Base-by-base conservation (phyloP, 257 asterid species). In the Euphrasia confusa region DNA sequence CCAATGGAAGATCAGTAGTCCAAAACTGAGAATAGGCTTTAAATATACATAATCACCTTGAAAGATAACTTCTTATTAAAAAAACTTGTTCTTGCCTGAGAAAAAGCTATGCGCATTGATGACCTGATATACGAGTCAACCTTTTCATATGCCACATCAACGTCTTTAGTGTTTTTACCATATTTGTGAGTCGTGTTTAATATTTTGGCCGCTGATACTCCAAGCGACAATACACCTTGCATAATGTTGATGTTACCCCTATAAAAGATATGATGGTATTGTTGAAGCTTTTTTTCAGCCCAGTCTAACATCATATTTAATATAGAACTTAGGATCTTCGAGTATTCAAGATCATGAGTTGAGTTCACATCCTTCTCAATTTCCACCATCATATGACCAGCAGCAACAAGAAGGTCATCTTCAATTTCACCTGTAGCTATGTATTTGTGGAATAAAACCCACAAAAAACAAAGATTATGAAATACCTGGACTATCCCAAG, bases 101-200 rank as follows among this genome's bases (percentile, higher is more conserved):
- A 67, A 72, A 78, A 91, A 66, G 88, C 79, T 65, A 55, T 74
- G 70, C 72, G 68, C 72, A 84, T 42, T 10, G 98, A 88, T 50
- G 96, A 84, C 76, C 96, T 90, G 78, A 91, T 86, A 68, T 82
- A 88, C 60, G 79, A 66, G 54, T 91, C 95, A 54, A 86, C 84
- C 77, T 71, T 77, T 63, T 52, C 61, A 66, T 70, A 71, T 65
- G 84, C 75, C 66, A 80, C 80, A 58, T 80, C 88, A 60, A 60
- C 79, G 68, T 79, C 86, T 54, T 74, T 78, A 72, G 64, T 74
- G 73, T 64, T 77, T 69, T 63, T 72, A 63, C 73, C 75, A 72
- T 78, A 66, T 72, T 68, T 84, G 33, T 32, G 66, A 48, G 83
- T 71, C 53, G 54, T 55, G 70, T 72, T 84, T 35, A 85, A 68